A percentile compares a stretch with the other conserved stretches of the same genome.
Evolutionary conservation across 2,329 filamentous ascomycete species (phyloP).

Genomic region (Penicillium capsulatum): DNA sequence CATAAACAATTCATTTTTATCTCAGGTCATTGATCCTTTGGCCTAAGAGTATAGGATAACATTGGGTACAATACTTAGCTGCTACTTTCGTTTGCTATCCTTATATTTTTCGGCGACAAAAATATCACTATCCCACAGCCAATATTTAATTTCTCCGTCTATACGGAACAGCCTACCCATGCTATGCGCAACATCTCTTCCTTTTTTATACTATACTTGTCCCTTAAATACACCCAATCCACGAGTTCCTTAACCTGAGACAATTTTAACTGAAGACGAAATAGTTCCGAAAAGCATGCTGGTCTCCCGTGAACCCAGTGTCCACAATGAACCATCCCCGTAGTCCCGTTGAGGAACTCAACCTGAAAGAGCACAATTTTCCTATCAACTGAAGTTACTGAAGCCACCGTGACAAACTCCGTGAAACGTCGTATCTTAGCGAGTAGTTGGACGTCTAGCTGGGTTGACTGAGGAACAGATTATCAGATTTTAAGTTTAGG

Average conservation of each 20-base stretch:
- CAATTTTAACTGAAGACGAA: conserved; percentile 1
- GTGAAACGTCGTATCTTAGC: neutral
- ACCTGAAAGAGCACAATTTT: neutral
- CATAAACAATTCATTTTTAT: neutral
- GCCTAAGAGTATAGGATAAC: neutral
- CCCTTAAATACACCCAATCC: neutral
- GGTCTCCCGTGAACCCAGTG: neutral
- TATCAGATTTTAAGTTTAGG: neutral
- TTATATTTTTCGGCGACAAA: conserved; percentile 1
- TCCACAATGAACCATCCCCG: neutral
- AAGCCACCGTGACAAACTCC: neutral
- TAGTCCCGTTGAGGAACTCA: neutral
- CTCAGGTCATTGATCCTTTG: neutral
- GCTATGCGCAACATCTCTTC: neutral
- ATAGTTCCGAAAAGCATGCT: neutral
- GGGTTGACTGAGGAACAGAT: neutral
- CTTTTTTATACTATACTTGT: neutral
- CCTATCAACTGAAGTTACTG: neutral
- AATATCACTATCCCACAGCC: neutral
- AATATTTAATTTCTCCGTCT: neutral
- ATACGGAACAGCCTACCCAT: neutral
- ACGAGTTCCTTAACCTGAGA: neutral
- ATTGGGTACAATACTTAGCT: neutral
- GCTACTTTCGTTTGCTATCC: neutral
- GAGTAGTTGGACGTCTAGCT: neutral